phyloP scores from a whole-genome alignment of 23 red algal genomes.

The Gracilaria vermiculophylla region DNA sequence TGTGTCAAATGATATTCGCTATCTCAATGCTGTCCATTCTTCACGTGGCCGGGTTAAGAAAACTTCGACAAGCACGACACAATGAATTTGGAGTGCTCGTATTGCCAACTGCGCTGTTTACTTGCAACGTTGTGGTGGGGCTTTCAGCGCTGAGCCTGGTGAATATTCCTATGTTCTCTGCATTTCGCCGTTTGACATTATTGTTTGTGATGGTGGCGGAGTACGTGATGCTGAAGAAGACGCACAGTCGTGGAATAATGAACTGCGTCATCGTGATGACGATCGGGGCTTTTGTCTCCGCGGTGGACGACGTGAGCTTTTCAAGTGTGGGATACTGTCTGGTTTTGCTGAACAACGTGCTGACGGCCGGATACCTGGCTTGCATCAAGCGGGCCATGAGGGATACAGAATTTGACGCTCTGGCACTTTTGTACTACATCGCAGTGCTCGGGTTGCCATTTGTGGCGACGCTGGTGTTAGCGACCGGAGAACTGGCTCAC shows the following conservation, averaged over 20 bases:
- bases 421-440: slow-evolving; percentile 86
- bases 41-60: slow-evolving; percentile 13
- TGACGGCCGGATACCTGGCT: slow-evolving; percentile 87
- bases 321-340: slow-evolving; percentile 83
- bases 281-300: slow-evolving; percentile 85
- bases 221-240: slow-evolving; percentile 73
- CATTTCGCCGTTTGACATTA: slow-evolving; percentile 89
- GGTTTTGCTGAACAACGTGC: slow-evolving; percentile 91
- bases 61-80: slow-evolving; percentile 20
- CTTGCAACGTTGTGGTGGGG: slow-evolving; percentile 87
- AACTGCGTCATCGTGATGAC: slow-evolving; percentile 82
- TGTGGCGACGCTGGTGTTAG: slow-evolving; percentile 51
- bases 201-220: slow-evolving; percentile 92
- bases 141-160: slow-evolving; percentile 77
- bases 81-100: slow-evolving; percentile 47
- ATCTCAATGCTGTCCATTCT: slow-evolving; percentile 50
- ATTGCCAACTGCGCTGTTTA: slow-evolving; percentile 63
- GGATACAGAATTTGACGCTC: slow-evolving; percentile 56
- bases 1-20: slow-evolving; percentile 62
- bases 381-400: slow-evolving; percentile 81
- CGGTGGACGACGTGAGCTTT: slow-evolving; percentile 81
- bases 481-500: slow-evolving; percentile 50
- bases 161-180: slow-evolving; percentile 99
- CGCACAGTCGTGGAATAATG: slow-evolving; percentile 55
- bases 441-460: slow-evolving; percentile 77